Evolutionary conservation across 2,329 filamentous ascomycete species (phyloP).

Genomic region (Xylariaceae sp.): DNA sequence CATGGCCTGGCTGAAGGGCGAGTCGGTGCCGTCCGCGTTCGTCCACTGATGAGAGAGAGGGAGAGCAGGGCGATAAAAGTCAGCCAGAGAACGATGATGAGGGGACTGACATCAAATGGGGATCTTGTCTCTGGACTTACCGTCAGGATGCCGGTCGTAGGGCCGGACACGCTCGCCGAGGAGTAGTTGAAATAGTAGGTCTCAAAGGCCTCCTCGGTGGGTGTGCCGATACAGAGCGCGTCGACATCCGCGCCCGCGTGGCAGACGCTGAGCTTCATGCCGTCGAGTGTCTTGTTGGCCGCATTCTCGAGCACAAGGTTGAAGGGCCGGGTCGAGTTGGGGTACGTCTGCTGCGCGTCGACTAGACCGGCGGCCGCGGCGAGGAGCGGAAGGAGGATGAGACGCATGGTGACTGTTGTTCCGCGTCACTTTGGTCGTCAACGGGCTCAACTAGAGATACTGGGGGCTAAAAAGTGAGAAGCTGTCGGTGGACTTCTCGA

Average conservation of each 20-base stretch:
- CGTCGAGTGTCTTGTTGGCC: conserved; percentile 11
- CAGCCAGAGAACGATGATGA: too few species aligned
- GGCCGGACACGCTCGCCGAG: neutral
- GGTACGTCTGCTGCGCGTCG: conserved; percentile 8
- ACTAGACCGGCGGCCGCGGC: neutral
- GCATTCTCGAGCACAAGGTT: conserved; percentile 13
- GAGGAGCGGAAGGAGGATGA: neutral
- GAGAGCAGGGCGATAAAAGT: too few species aligned
- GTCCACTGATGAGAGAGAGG: neutral
- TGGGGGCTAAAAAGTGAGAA: too few species aligned
- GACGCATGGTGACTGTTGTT: neutral
- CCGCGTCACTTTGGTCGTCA: too few species aligned
- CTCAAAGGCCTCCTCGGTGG: conserved; percentile 1
- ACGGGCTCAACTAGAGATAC: too few species aligned
- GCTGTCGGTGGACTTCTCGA: too few species aligned
- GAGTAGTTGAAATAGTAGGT: neutral
- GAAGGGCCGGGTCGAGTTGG: conserved; percentile 14
- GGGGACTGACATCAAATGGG: too few species aligned
- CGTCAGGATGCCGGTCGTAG: too few species aligned
- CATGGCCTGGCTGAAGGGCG: conserved; percentile 10
- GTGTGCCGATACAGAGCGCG: conserved; percentile 11
- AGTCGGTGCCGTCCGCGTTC: neutral
- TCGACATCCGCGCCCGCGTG: conserved; percentile 13
- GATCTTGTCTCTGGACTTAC: too few species aligned
- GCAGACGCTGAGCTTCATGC: conserved; percentile 11